Percentiles rank a stretch among this genome's conserved stretches.
Conservation (phyloP, 768 basidiomycete genomes). For the Floccularia luteovirens region DNA sequence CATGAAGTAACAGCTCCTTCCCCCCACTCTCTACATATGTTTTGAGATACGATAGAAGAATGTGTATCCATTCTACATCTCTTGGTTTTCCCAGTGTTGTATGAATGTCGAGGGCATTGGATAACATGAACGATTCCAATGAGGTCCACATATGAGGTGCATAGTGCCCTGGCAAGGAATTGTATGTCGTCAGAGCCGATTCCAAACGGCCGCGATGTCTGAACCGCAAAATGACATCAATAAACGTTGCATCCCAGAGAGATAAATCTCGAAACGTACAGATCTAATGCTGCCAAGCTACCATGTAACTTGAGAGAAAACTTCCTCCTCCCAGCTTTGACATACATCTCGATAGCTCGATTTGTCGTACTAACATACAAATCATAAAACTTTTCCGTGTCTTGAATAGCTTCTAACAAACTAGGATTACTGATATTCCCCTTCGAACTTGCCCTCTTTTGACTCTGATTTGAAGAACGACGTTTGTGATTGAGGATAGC, state of each 20-base stretch:
- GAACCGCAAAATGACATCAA: constrained; percentile 2
- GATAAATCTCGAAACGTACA: constrained; percentile 50
- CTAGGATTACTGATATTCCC: constrained; percentile 50
- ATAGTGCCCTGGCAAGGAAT: constrained; percentile 82
- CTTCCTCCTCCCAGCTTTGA: constrained; percentile 75
- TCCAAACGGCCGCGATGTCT: constrained; percentile 64
- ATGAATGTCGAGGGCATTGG: constrained; percentile 66
- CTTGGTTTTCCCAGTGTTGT: constrained; percentile 42
- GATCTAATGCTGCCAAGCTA: constrained; percentile 79
- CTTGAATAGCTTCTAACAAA: constrained; percentile 47
- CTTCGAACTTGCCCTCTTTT: constrained; percentile 10
- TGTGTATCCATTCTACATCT: constrained; percentile 77
- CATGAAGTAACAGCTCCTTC: constrained; percentile 44
- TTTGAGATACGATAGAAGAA: constrained; percentile 70
- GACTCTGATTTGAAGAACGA: too few relatives aligned
- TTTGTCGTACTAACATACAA: constrained; percentile 72
- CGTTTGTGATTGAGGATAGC: constrained; percentile 19
- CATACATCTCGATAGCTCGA: constrained; percentile 79
- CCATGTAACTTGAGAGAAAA: constrained; percentile 84
- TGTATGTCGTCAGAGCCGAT: constrained; percentile 62
- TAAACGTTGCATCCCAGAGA: not conserved
- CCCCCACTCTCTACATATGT: constrained; percentile 51
- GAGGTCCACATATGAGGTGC: constrained; percentile 77
- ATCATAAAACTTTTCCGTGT: constrained; percentile 62
- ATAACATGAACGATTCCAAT: constrained; percentile 73